A percentile compares a stretch with the other conserved stretches of the same genome.
These are phyloP conservation scores for Coprinopsis sp. DNA, from an alignment of 768 basidiomycete genomes.

Conservation along the genomic window DNA sequence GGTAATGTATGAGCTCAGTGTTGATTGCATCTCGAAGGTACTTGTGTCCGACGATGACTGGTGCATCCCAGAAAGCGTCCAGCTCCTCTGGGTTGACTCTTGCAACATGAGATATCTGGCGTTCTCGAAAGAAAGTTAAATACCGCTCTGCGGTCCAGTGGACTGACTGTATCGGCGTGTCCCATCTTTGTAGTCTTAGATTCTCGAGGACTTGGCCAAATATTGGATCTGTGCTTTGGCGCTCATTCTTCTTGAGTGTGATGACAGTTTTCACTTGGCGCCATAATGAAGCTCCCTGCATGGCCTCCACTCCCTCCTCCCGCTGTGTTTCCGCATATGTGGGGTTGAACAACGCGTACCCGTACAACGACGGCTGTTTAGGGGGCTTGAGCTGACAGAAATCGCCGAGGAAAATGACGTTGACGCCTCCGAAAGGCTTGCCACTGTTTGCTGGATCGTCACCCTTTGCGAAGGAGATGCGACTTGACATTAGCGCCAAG, in stretches of 20 bases:
- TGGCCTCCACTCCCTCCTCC: no score
- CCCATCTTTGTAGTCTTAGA: no score
- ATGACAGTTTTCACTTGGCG: no score
- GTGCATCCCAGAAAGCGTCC: constrained; percentile 12
- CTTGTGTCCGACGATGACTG: constrained; percentile 16
- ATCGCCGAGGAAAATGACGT: constrained; percentile 26
- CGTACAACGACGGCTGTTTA: constrained; percentile 15
- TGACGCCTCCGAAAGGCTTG: constrained; percentile 24
- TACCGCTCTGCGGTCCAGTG: not conserved
- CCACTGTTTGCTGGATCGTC: not conserved
- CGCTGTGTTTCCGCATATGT: no score
- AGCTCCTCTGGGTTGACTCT: not conserved
- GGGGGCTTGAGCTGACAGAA: no score
- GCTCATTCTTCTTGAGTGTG: no score
- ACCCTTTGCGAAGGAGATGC: constrained; percentile 18
- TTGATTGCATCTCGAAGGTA: constrained; percentile 13
- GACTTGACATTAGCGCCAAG: constrained; percentile 16
- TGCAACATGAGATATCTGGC: not conserved
- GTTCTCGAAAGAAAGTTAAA: not conserved
- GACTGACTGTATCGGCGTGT: no score
- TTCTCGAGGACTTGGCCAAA: no score
- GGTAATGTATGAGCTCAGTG: constrained; percentile 5
- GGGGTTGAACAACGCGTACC: constrained; percentile 5
- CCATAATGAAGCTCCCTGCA: no score
- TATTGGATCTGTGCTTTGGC: no score